Evolutionary conservation across 352 stramenopile genomes (phyloP).

Genomic region (Pythium phragmiticola): DNA sequence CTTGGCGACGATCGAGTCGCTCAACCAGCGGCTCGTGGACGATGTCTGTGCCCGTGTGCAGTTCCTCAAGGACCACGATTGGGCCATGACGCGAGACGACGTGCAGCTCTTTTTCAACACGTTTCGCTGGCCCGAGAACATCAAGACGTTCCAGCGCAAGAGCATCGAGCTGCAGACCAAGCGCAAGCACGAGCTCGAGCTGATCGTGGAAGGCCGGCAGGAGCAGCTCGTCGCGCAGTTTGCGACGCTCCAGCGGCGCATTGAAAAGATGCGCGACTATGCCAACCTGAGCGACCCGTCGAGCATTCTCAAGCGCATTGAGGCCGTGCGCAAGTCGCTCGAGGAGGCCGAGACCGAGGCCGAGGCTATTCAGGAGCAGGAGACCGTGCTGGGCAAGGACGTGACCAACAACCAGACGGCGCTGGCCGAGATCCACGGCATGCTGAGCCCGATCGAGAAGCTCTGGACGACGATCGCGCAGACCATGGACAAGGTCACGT

Average conservation of each 20-base stretch:
- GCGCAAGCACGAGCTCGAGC: conserved; percentile 86
- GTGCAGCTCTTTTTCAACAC: conserved; percentile 90
- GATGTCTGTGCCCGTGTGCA: conserved; percentile 76
- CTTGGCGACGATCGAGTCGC: conserved; percentile 60
- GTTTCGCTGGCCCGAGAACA: conserved; percentile 89
- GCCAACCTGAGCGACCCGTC: conserved; percentile 77
- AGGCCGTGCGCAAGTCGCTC: conserved; percentile 70
- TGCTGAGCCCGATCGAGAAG: conserved; percentile 84
- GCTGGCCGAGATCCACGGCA: conserved; percentile 74
- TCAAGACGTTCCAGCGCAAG: conserved; percentile 90
- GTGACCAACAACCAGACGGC: conserved; percentile 79
- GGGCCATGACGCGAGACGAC: conserved; percentile 85
- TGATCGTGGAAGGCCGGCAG: conserved; percentile 87
- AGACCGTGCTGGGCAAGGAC: conserved; percentile 82
- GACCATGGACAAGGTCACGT: conserved; percentile 76
- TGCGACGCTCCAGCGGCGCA: conserved; percentile 70
- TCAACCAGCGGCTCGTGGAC: conserved; percentile 77
- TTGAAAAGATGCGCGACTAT: conserved; percentile 91
- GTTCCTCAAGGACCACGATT: conserved; percentile 90
- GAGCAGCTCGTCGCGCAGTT: conserved; percentile 86
- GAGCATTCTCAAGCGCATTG: conserved; percentile 83
- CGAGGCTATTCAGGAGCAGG: conserved; percentile 86
- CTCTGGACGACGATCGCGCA: conserved; percentile 84
- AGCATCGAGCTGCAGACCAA: conserved; percentile 90
- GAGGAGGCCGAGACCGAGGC: conserved; percentile 82